Percentiles rank a stretch among this genome's conserved stretches.
Conservation (phyloP, 1,139 yeast species). For the Lodderomyces pseudojiufengensis region DNA sequence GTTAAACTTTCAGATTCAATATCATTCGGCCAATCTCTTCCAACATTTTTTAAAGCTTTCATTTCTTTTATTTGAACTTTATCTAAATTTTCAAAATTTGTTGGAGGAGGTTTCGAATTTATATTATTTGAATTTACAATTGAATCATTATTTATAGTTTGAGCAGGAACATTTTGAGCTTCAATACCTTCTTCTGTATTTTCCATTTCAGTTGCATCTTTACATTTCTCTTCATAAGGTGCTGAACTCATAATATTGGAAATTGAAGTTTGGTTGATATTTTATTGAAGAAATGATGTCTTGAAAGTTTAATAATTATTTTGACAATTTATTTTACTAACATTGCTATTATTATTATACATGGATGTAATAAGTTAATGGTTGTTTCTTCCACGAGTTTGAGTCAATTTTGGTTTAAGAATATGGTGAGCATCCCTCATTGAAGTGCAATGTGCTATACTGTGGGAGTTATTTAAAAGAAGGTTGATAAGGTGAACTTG, state of each 20-base stretch:
- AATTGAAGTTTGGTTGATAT: too few species aligned
- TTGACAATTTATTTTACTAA: too few species aligned
- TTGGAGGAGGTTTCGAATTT: slow-evolving; percentile 4
- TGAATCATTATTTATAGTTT: slow-evolving; percentile 4
- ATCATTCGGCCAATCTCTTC: not conserved
- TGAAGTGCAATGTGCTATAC: too few species aligned
- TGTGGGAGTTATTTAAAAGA: too few species aligned
- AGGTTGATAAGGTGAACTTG: too few species aligned
- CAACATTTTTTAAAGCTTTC: slow-evolving; percentile 1
- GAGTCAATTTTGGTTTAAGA: too few species aligned
- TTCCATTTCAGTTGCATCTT: slow-evolving; percentile 2
- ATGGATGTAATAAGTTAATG: too few species aligned
- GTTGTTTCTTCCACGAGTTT: too few species aligned
- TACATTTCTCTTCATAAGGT: slow-evolving; percentile 4
- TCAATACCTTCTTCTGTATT: slow-evolving; percentile 1
- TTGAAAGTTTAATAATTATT: too few species aligned
- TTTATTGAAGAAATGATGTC: too few species aligned
- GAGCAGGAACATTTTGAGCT: slow-evolving; percentile 4
- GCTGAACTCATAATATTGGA: slow-evolving; percentile 4
- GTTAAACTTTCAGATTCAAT: slow-evolving; percentile 1
- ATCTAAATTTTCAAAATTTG: not conserved
- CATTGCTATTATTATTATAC: too few species aligned
- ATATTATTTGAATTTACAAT: not conserved
- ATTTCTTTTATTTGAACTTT: slow-evolving; percentile 2
- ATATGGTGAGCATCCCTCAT: too few species aligned